Conservation (phyloP, 2,329 filamentous ascomycete genomes). For the Fusarium haematococcum region DNA sequence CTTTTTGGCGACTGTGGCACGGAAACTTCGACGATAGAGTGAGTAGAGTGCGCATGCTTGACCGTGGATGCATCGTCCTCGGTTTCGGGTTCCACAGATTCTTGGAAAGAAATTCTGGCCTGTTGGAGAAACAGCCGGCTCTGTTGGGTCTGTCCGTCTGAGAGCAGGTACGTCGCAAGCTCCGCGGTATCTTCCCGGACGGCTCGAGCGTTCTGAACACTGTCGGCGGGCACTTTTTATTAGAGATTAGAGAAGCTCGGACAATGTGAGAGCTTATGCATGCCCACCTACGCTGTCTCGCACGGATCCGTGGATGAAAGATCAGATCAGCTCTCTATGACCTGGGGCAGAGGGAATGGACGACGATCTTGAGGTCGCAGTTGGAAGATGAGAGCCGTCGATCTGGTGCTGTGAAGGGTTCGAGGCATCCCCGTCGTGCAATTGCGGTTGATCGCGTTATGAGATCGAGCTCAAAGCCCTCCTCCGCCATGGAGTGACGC, state of each 20-base stretch:
- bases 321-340: constrained; percentile 75
- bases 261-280: background rate
- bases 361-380: constrained; percentile 51
- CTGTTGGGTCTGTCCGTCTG: constrained; percentile 64
- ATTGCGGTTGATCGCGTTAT: constrained; percentile 42
- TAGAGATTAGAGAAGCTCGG: background rate
- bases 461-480: constrained; percentile 54
- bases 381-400: constrained; percentile 24
- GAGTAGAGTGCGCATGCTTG: constrained; percentile 49
- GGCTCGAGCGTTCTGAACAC: constrained; percentile 78
- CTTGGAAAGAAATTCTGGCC: constrained; percentile 46
- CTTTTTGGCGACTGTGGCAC: constrained; percentile 55
- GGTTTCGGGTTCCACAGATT: constrained; percentile 41
- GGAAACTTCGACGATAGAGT: constrained; percentile 71
- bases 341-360: constrained; percentile 50
- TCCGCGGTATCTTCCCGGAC: constrained; percentile 90
- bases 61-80: constrained; percentile 34
- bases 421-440: constrained; percentile 36
- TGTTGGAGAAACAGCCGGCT: constrained; percentile 60
- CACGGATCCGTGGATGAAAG: constrained; percentile 75
- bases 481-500: constrained; percentile 63
- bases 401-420: background rate
- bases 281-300: constrained; percentile 68
- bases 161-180: constrained; percentile 83
- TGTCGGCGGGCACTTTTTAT: constrained; percentile 68